Evolutionary conservation across 495 filamentous ascomycete species (phyloP).

Genomic region (Hypoxylon rickii): DNA sequence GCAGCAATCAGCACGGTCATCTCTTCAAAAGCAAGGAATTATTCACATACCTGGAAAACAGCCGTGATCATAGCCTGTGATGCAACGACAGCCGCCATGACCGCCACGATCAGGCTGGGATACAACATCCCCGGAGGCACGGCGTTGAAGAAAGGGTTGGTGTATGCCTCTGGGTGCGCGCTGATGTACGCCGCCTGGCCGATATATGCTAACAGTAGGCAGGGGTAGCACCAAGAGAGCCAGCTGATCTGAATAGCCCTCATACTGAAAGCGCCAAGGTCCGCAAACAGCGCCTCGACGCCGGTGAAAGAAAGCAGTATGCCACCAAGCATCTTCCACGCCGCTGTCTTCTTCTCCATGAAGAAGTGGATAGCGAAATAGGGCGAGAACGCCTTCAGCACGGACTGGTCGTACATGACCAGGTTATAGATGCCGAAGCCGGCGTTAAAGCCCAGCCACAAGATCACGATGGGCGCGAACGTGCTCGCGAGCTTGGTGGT

Average conservation of each 20-base stretch:
- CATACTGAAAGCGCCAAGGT: slow-evolving; percentile 69
- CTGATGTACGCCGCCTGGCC: slow-evolving; percentile 77
- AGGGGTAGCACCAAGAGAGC: slow-evolving; percentile 67
- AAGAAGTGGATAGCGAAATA: slow-evolving; percentile 67
- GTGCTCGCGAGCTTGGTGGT: slow-evolving; percentile 64
- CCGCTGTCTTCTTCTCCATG: slow-evolving; percentile 61
- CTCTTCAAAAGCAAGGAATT: not conserved
- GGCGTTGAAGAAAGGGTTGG: slow-evolving; percentile 73
- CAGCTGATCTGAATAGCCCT: slow-evolving; percentile 68
- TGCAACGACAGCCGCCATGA: slow-evolving; percentile 75
- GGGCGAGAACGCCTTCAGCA: slow-evolving; percentile 72
- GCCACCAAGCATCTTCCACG: slow-evolving; percentile 71
- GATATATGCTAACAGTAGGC: slow-evolving; percentile 70
- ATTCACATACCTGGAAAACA: slow-evolving; percentile 54
- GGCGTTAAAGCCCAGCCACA: slow-evolving; percentile 73
- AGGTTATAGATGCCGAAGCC: slow-evolving; percentile 74
- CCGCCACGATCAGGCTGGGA: slow-evolving; percentile 65
- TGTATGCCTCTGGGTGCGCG: slow-evolving; percentile 60
- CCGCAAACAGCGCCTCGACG: slow-evolving; percentile 76
- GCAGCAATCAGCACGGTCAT: slow-evolving; percentile 13
- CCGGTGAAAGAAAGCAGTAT: slow-evolving; percentile 74
- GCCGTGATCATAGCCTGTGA: slow-evolving; percentile 78
- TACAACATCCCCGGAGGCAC: slow-evolving; percentile 69
- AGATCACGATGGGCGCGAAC: slow-evolving; percentile 74
- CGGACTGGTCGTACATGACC: slow-evolving; percentile 62